Percentiles rank a stretch among this genome's conserved stretches.
Conservation (phyloP, 305 asterid species). For the Fraxinus xanthoxyloides region DNA sequence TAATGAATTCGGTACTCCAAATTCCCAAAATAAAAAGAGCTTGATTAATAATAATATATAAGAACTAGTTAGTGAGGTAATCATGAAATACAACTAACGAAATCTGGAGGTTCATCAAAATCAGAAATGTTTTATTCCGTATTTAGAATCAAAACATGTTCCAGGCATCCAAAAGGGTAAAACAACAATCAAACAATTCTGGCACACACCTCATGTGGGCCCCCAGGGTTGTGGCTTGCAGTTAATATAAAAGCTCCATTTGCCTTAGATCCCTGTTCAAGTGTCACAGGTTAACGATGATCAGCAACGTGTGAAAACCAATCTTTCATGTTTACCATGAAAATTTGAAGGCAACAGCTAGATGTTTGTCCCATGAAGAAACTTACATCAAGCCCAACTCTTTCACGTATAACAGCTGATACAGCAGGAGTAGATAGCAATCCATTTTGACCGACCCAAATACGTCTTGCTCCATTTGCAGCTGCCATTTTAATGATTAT, state of each 20-base stretch:
- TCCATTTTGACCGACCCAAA: conserved; percentile 96
- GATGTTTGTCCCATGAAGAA: conserved; percentile 8
- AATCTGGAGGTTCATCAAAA: background rate
- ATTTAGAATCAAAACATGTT: background rate
- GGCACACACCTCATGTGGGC: conserved; percentile 76
- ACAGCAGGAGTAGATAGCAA: conserved; percentile 95
- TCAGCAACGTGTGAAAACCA: background rate
- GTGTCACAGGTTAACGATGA: conserved; percentile 18
- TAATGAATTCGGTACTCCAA: background rate
- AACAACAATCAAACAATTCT: conserved; percentile 11
- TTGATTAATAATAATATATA: background rate
- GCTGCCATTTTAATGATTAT: conserved; percentile 94
- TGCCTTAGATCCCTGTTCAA: conserved; percentile 81
- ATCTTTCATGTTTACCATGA: background rate
- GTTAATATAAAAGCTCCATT: conserved; percentile 92
- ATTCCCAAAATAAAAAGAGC: background rate
- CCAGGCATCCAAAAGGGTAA: conserved; percentile 7
- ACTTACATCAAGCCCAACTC: conserved; percentile 83
- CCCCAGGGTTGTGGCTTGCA: conserved; percentile 99
- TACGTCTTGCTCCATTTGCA: conserved; percentile 88
- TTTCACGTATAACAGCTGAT: conserved; percentile 81
- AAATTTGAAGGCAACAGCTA: conserved; percentile 5
- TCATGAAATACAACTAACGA: background rate
- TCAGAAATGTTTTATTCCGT: background rate
- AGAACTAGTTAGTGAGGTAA: background rate